Base-by-base conservation (phyloP, 345 rosid genomes). In the Pseudoturritis turrita region DNA sequence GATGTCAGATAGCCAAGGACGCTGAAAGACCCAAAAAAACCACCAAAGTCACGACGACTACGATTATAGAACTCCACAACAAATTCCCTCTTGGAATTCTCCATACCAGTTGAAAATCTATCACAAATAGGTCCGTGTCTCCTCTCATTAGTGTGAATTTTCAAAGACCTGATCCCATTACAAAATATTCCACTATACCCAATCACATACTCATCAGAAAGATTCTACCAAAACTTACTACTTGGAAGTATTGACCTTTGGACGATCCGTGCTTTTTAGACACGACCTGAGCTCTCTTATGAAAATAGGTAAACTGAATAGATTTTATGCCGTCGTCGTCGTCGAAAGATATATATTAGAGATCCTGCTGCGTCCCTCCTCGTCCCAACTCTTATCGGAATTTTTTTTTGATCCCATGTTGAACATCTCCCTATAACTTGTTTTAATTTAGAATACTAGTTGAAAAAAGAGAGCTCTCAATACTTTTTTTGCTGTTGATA, bases 21-120 rank as follows among this genome's bases (percentile, higher is more conserved):
- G 7, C 5, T 0, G 17, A 28, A 54, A 54, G 56, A 23, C 33
- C 60, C 60, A 29, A 31, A 54, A 12, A 54, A 54, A 54, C 60
- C 60, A 54, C 60, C 60, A 54, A 54, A 57, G 28, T 57, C 62
- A 10, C 28, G n/a, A 57, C n/a, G n/a, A n/a, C n/a, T n/a, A n/a
- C n/a, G n/a, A n/a, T n/a, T n/a, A 19, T 57, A n/a, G n/a, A n/a
- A n/a, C 62, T 2, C 2, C 26, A 37, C 9, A 21, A 18, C 10
- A 57, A 36, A 19, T 18, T 17, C 28, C 23, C 7, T 15, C 55
- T 50, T 50, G 1, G 0, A 1, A 0, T 21, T 5, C 9, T 47
- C n/a, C n/a, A n/a, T 21, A 11, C n/a, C n/a, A 13, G 15, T 12
- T 46, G 11, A 45, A 45, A 2, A 17, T 45, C 9, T 8, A 7